phyloP scores from a whole-genome alignment of 2,329 filamentous ascomycete genomes.

The Aspergillus hiratsukae region DNA sequence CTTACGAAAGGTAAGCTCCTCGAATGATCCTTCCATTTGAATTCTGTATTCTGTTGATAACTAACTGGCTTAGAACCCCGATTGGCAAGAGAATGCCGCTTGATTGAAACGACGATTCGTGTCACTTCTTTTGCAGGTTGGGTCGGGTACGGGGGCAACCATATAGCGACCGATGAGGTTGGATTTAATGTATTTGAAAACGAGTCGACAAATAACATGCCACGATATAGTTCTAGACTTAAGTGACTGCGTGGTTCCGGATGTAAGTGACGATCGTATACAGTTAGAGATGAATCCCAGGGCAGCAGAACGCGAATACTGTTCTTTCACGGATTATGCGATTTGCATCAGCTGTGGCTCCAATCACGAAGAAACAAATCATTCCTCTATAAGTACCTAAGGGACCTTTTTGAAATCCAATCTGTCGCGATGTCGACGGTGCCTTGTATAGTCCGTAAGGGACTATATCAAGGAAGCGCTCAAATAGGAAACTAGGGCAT shows the following conservation, averaged over 20 bases:
- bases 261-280: neutral
- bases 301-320: neutral
- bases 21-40: neutral
- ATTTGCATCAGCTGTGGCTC: neutral
- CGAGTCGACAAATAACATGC: constrained; percentile 29
- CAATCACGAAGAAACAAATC: neutral
- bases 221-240: neutral
- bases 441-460: neutral
- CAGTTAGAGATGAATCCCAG: neutral
- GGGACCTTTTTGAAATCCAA: neutral
- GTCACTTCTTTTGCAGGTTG: constrained; percentile 13
- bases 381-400: neutral
- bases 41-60: neutral
- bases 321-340: neutral
- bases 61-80: constrained; percentile 41
- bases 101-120: constrained; percentile 23
- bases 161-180: constrained; percentile 21
- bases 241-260: neutral
- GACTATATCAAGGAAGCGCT: constrained; percentile 6
- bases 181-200: constrained; percentile 35
- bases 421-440: neutral
- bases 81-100: constrained; percentile 38
- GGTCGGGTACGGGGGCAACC: constrained; percentile 14
- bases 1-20: constrained; percentile 76
- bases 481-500: constrained; percentile 35